Evolutionary conservation across 345 rosid species (phyloP), one percentile per base, ranked within the genome.

Genomic region (Erucastrum elatum): DNA sequence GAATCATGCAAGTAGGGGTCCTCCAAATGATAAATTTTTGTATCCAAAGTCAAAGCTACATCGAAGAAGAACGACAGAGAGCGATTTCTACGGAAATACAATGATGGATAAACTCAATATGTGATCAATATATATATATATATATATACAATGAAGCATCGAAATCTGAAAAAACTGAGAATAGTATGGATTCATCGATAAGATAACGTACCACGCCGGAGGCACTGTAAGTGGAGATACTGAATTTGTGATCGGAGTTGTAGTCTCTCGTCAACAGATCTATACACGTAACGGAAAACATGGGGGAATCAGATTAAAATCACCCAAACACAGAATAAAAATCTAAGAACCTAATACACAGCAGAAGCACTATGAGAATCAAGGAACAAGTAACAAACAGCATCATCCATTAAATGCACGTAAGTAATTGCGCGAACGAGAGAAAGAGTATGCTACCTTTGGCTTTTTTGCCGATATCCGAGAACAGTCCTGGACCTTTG

Each of bases 191-290:
- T 21, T 21, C 21, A 21, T 21, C 51, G 12, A 21, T 49, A 25
- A 3, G 13, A 6, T 6, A 70, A 21, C 93, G 12, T 90, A 93
- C 99, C 93, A 93, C 90, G 66, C 96, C 96, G 34, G 92, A 64
- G 16, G 63, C 86, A 80, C 87, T 87, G 87, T 68, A 84, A 70
- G 96, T 88, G 71, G 85, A 89, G 70, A 95, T 72, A 68, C 84
- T 89, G 81, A 93, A 83, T 77, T 91, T 95, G 86, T 91, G 94
- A 85, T 91, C 97, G 75, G 97, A 76, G 74, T 44, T 86, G 84
- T 89, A 93, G 81, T 90, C 96, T 71, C 81, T 90, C 56, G 90
- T 90, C 90, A 95, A 83, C 80, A 95, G 88, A 92, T 93, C 99
- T 95, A 80, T 1, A 66, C 58, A 78, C 5, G 6, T 27, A 11